phyloP scores from a whole-genome alignment of 2,329 filamentous ascomycete species.

The Talaromyces pinophilus region DNA sequence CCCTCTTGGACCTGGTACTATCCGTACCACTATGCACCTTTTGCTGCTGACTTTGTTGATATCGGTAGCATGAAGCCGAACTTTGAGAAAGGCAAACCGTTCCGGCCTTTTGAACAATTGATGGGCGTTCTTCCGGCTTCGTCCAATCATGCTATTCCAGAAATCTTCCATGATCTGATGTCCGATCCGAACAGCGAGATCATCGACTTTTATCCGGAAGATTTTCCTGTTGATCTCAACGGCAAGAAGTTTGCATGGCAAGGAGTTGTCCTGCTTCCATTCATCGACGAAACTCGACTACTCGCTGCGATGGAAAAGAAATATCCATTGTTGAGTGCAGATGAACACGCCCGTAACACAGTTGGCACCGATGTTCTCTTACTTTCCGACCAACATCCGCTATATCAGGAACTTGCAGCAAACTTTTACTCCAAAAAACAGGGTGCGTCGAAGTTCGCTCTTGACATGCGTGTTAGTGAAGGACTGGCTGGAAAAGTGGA shows the following conservation, averaged over 20 bases:
- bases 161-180: slow-evolving; percentile 89
- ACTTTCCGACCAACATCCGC: slow-evolving; percentile 76
- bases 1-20: slow-evolving; percentile 99
- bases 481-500: slow-evolving; percentile 78
- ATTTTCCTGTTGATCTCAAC: slow-evolving; percentile 91
- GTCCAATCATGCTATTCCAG: slow-evolving; percentile 86
- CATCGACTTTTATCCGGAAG: slow-evolving; percentile 94
- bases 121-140: slow-evolving; percentile 97
- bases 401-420: slow-evolving; percentile 81
- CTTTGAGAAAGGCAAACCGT: slow-evolving; percentile 82
- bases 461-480: slow-evolving; percentile 73
- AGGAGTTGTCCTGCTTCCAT: slow-evolving; percentile 87
- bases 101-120: slow-evolving; percentile 91
- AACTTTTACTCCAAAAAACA: slow-evolving; percentile 94
- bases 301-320: slow-evolving; percentile 78
- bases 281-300: slow-evolving; percentile 89
- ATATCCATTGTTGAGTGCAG: slow-evolving; percentile 74
- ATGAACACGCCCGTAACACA: slow-evolving; percentile 76
- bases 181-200: slow-evolving; percentile 83
- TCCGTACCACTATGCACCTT: slow-evolving; percentile 96
- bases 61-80: slow-evolving; percentile 74
- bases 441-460: slow-evolving; percentile 63
- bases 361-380: slow-evolving; percentile 79
- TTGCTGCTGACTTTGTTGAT: slow-evolving; percentile 90
- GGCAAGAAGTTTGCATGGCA: slow-evolving; percentile 99